Conservation (phyloP, 2,329 filamentous ascomycete species). For the Apiospora saccharicola region DNA sequence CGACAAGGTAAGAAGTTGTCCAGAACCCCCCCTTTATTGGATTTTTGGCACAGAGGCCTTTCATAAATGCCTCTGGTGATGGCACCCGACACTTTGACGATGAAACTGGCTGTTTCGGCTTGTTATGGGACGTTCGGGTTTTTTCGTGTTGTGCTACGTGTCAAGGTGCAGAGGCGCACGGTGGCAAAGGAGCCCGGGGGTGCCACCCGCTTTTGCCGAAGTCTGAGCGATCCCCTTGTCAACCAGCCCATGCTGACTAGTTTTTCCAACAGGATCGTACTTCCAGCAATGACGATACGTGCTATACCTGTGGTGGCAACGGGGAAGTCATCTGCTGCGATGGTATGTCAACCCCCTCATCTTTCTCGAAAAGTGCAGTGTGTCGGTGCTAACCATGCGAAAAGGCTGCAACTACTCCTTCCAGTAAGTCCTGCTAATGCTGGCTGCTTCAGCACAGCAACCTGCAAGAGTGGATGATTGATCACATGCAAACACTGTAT, state of each 20-base stretch:
- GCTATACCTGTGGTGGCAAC: conserved; percentile 82
- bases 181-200: conserved; percentile 23
- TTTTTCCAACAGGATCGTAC: conserved; percentile 8
- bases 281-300: conserved; percentile 80
- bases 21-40: background rate
- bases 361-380: background rate
- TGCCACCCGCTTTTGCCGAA: conserved; percentile 45
- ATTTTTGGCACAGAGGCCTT: background rate
- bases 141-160: conserved; percentile 21
- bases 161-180: conserved; percentile 26
- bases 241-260: conserved; percentile 41
- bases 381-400: background rate
- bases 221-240: conserved; percentile 35
- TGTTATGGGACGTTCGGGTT: conserved; percentile 2
- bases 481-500: background rate
- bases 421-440: conserved; percentile 54
- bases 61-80: background rate
- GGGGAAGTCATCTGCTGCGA: conserved; percentile 94
- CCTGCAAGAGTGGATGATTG: background rate
- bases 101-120: conserved; percentile 21
- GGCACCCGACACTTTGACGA: conserved; percentile 7
- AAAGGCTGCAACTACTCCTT: conserved; percentile 83
- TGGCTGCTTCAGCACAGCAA: background rate
- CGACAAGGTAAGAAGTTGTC: conserved; percentile 58
- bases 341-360: conserved; percentile 29